Evolutionary conservation across 2,329 filamentous ascomycete species (phyloP).

Genomic region (Calonectria henricotiae): DNA sequence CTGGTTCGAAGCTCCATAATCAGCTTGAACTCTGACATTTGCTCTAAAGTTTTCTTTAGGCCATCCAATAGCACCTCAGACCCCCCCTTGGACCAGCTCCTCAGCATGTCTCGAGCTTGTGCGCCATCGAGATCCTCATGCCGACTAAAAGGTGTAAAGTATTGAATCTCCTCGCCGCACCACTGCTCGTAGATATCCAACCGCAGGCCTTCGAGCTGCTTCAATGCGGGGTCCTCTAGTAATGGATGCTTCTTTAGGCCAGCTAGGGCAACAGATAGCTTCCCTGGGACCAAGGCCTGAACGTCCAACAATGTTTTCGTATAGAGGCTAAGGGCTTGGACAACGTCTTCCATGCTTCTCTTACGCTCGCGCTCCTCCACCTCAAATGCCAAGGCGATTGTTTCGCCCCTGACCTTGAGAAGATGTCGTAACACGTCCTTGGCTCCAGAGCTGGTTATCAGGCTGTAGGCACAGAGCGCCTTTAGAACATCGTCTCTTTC

Average conservation of each 20-base stretch:
- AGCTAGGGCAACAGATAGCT: slow-evolving; percentile 79
- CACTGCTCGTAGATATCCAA: slow-evolving; percentile 85
- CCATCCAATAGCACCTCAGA: slow-evolving; percentile 75
- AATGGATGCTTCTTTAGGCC: slow-evolving; percentile 80
- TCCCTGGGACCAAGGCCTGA: slow-evolving; percentile 81
- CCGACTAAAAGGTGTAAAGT: slow-evolving; percentile 90
- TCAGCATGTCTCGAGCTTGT: slow-evolving; percentile 74
- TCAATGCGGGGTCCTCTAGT: slow-evolving; percentile 79
- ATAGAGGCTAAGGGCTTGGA: slow-evolving; percentile 80
- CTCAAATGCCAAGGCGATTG: slow-evolving; percentile 77
- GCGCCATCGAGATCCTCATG: slow-evolving; percentile 81
- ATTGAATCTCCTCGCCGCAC: slow-evolving; percentile 86
- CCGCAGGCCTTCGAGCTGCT: slow-evolving; percentile 78
- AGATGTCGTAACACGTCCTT: slow-evolving; percentile 87
- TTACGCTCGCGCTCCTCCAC: slow-evolving; percentile 62
- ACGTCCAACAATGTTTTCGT: slow-evolving; percentile 84
- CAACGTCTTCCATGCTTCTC: slow-evolving; percentile 66
- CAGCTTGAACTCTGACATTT: slow-evolving; percentile 76
- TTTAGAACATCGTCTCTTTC: slow-evolving; percentile 75
- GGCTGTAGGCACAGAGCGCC: slow-evolving; percentile 85
- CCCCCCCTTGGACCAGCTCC: slow-evolving; percentile 75
- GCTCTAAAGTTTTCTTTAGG: slow-evolving; percentile 72
- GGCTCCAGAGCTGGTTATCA: slow-evolving; percentile 85
- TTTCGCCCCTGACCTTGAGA: slow-evolving; percentile 79
- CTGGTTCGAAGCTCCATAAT: slow-evolving; percentile 80